phyloP scores from a whole-genome alignment of 176 grass and related monocot genomes.

The Oropetium thomaeum region DNA sequence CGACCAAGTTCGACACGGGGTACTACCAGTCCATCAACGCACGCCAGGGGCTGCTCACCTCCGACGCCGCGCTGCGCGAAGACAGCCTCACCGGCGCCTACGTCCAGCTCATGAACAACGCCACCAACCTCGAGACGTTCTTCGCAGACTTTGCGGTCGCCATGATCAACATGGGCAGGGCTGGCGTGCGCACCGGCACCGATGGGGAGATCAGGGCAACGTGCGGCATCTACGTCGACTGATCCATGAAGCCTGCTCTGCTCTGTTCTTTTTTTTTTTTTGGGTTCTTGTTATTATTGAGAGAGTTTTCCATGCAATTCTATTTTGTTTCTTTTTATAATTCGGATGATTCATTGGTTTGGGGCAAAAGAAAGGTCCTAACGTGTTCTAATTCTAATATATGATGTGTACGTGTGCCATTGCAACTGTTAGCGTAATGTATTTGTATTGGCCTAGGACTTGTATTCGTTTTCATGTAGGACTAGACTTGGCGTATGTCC shows the following conservation, averaged over 20 bases:
- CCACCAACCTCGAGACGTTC: conserved; percentile 29
- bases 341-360: not conserved
- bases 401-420: too few species aligned
- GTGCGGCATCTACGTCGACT: conserved; percentile 51
- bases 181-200: conserved; percentile 38
- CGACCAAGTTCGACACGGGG: conserved; percentile 29
- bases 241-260: not conserved
- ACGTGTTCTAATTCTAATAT: too few species aligned
- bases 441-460: too few species aligned
- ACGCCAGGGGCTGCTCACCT: conserved; percentile 21
- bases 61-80: conserved; percentile 49
- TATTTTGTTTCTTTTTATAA: not conserved
- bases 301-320: not conserved
- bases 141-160: conserved; percentile 58
- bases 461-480: too few species aligned
- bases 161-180: conserved; percentile 67
- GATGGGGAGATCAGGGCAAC: conserved; percentile 57
- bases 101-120: conserved; percentile 45
- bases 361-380: too few species aligned
- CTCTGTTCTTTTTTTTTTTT: not conserved
- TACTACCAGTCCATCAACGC: conserved; percentile 46
- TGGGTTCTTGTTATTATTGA: too few species aligned
- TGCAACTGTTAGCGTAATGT: too few species aligned
- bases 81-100: conserved; percentile 53
- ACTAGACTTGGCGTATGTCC: too few species aligned